Evolutionary conservation across 306 rosid genomes (phyloP), one percentile per base, ranked within the genome.

Genomic region (Rubus parviflorus): DNA sequence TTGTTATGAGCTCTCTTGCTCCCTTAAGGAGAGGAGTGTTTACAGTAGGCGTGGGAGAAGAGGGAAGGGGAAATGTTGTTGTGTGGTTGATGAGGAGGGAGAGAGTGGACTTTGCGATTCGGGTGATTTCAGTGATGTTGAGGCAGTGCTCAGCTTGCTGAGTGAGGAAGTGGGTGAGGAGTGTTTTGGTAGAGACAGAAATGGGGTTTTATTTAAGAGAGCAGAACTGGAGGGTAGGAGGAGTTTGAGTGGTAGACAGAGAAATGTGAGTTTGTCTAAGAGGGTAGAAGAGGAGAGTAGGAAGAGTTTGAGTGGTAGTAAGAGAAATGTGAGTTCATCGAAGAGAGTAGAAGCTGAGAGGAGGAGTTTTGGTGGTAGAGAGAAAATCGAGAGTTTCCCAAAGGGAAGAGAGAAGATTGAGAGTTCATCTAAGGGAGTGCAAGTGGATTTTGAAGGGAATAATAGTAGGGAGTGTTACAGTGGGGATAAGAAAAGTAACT

Each of bases 91-190:
- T 68, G 87, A 84, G 17, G 86, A 68, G 45, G 83, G 79, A 70
- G 83, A 79, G 51, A 71, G 85, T 76, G 85, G 69, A 72, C 66
- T 65, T 68, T 76, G 53, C 35, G 70, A 60, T 79, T 81, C 85
- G 25, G 73, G 48, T 70, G 82, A 76, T 78, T 83, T 84, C 12
- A 87, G 83, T 56, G 89, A 84, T 23, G 84, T 83, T 30, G 96
- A 85, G 81, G 84, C 90, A 54, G 74, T 96, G 87, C 90, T 92
- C 58, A 86, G 89, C 77, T 83, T 96, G 83, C 83, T 96, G 87
- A 85, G 89, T 75, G 97, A 89, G 80, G 96, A 82, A 66, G 84
- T 82, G 81, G 88, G 79, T 57, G 85, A 72, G 74, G 89, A 76
- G 63, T 65, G 25, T 73, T 63, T 63, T 76, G 37, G 20, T 52